Evolutionary conservation across 305 asterid genomes (phyloP), one percentile per base, ranked within the genome.

Genomic region (Solanum hybrid): DNA sequence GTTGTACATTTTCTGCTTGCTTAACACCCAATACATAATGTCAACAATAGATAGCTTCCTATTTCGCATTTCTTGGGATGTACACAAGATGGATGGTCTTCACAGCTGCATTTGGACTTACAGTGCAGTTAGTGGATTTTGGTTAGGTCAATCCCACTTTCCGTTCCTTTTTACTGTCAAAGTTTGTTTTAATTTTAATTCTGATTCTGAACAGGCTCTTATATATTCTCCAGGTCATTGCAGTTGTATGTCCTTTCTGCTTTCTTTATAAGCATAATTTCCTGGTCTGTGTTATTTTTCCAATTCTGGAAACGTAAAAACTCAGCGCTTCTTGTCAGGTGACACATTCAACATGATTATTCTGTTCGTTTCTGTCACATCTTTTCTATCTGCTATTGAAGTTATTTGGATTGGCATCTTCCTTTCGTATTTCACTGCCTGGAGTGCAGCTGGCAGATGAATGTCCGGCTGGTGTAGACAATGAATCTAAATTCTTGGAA

Each of bases 221-320:
- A 81, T 29, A 51, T 88, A 88, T 10, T 86, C 56, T 89, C 38
- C 92, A 96, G 99, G 90, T 94, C 97, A 77, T 79, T 95, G 92
- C 97, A 96, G 88, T 89, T 96, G 89, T 89, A 92, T 89, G 98
- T 95, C 90, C 99, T 96, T 87, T 98, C 99, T 3, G 88, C 92
- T 89, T 97, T 97, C 95, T 97, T 95, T 89, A 82, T 94, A 91
- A 93, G 97, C 92, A 89, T 95, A 69, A 91, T 97, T 89, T 93
- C 97, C 76, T 96, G 99, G 99, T 96, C 98, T 35, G 98, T 94
- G 86, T 80, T 94, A 90, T 95, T 97, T 93, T 94, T 97, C 91
- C 99, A 97, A 89, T 97, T 97, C 91, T 97, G 99, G 99, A 96
- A 95, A 92, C 99, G 99, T 15, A 96, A 96, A 92, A 96, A 94